phyloP scores from a whole-genome alignment of 441 rosid genomes.

The Rhodomyrtus psidioides region DNA sequence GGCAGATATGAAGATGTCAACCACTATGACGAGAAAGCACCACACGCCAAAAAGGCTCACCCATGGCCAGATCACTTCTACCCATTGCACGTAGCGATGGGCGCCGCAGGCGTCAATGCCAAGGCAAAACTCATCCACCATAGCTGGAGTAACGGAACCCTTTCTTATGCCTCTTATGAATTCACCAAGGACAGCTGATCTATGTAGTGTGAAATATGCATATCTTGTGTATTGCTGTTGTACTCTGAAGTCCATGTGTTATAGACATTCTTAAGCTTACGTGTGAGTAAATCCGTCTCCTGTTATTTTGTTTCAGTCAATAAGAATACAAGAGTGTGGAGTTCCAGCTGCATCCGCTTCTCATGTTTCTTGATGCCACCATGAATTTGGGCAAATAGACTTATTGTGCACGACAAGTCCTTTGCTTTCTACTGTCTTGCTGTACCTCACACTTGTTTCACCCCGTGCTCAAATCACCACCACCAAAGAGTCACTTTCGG shows the following conservation, averaged over 20 bases:
- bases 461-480: not conserved
- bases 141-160: slow-evolving; percentile 66
- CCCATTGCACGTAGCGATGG: slow-evolving; percentile 88
- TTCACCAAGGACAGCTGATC: slow-evolving; percentile 33
- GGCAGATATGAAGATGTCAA: slow-evolving; percentile 73
- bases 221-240: not conserved
- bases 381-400: not conserved
- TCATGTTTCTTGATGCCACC: not conserved
- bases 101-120: slow-evolving; percentile 74
- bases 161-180: slow-evolving; percentile 81
- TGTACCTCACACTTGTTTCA: not conserved
- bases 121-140: slow-evolving; percentile 71
- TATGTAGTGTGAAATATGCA: not conserved
- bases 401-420: not conserved
- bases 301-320: not conserved
- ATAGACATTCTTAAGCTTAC: not conserved
- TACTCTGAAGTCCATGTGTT: not conserved
- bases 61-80: slow-evolving; percentile 90
- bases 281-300: not conserved
- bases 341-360: not conserved
- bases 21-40: slow-evolving; percentile 53
- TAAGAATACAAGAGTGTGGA: not conserved
- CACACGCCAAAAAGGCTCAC: slow-evolving; percentile 69
- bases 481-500: not conserved
- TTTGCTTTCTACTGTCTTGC: not conserved